These are phyloP conservation scores for Trypanosoma mega DNA, from an alignment of 208 protist species.

Conservation along the genomic window DNA sequence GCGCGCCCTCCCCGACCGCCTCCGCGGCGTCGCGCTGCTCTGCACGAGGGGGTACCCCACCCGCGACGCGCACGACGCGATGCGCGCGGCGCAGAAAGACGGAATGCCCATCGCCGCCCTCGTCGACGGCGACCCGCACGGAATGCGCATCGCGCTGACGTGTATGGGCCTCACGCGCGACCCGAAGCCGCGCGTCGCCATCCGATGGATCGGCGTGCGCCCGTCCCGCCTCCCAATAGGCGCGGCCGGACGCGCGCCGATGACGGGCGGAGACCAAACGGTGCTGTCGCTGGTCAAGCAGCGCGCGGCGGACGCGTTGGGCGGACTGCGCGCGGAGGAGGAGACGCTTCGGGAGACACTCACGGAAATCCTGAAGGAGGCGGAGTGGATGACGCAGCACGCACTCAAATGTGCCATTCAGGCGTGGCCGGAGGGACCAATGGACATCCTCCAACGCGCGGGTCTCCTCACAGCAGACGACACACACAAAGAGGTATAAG, in stretches of 20 bases:
- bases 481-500: not conserved
- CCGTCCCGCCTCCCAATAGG: conserved; percentile 29
- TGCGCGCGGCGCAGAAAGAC: conserved; percentile 53
- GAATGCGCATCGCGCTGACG: conserved; percentile 66
- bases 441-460: not conserved
- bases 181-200: conserved; percentile 4
- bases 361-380: conserved; percentile 35
- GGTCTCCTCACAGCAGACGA: not conserved
- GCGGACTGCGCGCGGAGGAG: conserved; percentile 8
- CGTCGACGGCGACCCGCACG: conserved; percentile 84
- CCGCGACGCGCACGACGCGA: conserved; percentile 42
- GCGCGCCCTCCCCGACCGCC: conserved; percentile 33
- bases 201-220: conserved; percentile 38
- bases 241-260: conserved; percentile 14
- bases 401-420: conserved; percentile 73
- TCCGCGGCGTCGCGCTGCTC: conserved; percentile 29
- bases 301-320: conserved; percentile 11
- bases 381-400: conserved; percentile 48
- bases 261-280: conserved; percentile 23
- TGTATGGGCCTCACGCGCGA: conserved; percentile 37
- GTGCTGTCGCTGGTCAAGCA: conserved; percentile 28
- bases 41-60: conserved; percentile 84
- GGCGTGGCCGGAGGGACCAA: conserved; percentile 25
- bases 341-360: conserved; percentile 26
- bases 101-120: conserved; percentile 47